A percentile compares a stretch with the other conserved stretches of the same genome.
Conservation (phyloP, 306 rosid genomes). For the Cicer pinnatifidum region DNA sequence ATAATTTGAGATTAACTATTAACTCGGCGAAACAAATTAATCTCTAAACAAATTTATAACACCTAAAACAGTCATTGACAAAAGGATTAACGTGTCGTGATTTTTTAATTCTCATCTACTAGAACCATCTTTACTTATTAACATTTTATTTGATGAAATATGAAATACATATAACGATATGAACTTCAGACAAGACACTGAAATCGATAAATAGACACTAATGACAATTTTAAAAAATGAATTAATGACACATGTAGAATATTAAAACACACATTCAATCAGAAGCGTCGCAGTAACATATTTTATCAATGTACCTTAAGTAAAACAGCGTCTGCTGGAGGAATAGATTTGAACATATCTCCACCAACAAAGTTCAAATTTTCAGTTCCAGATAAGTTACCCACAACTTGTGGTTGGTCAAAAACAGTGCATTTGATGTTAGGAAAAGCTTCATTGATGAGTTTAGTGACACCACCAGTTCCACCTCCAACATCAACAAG, state of each 20-base stretch:
- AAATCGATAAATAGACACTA: too few relatives aligned
- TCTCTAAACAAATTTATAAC: too few relatives aligned
- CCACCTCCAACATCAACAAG: slow-evolving; percentile 57
- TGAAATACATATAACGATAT: too few relatives aligned
- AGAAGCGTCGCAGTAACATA: background rate
- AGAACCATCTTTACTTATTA: too few relatives aligned
- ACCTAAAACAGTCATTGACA: too few relatives aligned
- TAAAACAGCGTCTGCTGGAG: slow-evolving; percentile 54
- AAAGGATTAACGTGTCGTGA: too few relatives aligned
- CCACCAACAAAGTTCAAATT: slow-evolving; percentile 60
- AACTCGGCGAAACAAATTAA: background rate
- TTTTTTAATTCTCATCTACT: too few relatives aligned
- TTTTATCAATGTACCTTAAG: slow-evolving; percentile 45
- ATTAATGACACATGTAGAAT: too few relatives aligned
- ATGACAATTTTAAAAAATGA: too few relatives aligned
- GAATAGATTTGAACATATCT: slow-evolving; percentile 59
- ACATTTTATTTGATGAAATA: too few relatives aligned
- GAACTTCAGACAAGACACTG: too few relatives aligned
- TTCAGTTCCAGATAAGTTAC: slow-evolving; percentile 16
- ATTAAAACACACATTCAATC: too few relatives aligned
- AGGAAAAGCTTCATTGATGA: slow-evolving; percentile 52
- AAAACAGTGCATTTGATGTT: slow-evolving; percentile 53
- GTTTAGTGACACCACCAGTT: slow-evolving; percentile 40
- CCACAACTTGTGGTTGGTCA: slow-evolving; percentile 58
- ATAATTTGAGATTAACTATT: background rate